These are phyloP conservation scores for Hanseniaspora singularis DNA, from an alignment of 805 yeast species.

Conservation along the genomic window DNA sequence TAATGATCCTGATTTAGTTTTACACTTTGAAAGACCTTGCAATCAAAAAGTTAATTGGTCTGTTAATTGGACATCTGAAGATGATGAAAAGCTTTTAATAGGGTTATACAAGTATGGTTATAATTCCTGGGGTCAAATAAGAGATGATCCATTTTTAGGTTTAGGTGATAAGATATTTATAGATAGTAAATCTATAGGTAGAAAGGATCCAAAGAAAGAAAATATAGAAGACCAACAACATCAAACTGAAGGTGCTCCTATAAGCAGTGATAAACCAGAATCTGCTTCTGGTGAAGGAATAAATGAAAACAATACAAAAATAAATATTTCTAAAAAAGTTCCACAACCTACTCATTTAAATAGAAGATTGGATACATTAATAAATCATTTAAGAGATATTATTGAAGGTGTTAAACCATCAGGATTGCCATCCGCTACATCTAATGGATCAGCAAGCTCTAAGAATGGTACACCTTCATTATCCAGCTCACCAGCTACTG, in stretches of 20 bases:
- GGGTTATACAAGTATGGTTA: conserved; percentile 91
- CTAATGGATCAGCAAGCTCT: not conserved
- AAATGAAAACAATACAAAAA: conserved; percentile 55
- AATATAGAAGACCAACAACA: not conserved
- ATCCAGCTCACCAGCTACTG: not conserved
- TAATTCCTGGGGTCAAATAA: conserved; percentile 86
- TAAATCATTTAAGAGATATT: conserved; percentile 39
- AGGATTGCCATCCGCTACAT: not conserved
- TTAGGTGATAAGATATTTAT: conserved; percentile 74
- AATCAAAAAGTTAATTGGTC: conserved; percentile 86
- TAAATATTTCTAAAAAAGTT: not conserved
- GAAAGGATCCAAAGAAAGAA: conserved; percentile 15
- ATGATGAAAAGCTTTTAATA: conserved; percentile 74
- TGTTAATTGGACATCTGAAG: conserved; percentile 69
- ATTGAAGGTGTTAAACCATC: conserved; percentile 1
- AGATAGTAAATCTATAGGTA: conserved; percentile 30
- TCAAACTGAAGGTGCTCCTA: not conserved
- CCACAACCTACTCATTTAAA: conserved; percentile 65
- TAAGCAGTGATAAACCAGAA: not conserved
- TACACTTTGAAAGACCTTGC: conserved; percentile 46
- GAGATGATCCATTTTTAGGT: conserved; percentile 89
- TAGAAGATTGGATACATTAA: conserved; percentile 80
- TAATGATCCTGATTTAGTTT: conserved; percentile 41
- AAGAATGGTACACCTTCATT: not conserved
- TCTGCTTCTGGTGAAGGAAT: conserved; percentile 27